Evolutionary conservation across 345 rosid genomes (phyloP).

Genomic region (Hibiscus tridactylites): DNA sequence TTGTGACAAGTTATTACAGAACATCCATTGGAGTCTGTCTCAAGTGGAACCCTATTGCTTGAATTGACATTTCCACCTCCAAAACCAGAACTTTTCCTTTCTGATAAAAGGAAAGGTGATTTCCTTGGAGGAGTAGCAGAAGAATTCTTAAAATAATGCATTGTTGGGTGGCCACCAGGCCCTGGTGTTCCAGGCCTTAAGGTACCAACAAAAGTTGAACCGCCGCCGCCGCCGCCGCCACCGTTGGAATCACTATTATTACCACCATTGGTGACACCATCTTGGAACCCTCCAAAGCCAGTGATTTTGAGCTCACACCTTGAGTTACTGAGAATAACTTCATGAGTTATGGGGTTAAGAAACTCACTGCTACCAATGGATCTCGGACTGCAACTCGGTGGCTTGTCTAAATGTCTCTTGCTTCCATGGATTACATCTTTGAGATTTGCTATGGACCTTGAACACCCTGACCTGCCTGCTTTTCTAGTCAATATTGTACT

Average conservation of each 20-base stretch:
- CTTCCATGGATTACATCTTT: conserved; percentile 98
- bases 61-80: conserved; percentile 33
- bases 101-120: conserved; percentile 34
- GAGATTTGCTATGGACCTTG: conserved; percentile 96
- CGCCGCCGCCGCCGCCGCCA: conserved; percentile 19
- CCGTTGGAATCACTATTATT: neutral
- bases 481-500: conserved; percentile 54
- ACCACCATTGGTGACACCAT: conserved; percentile 27
- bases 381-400: conserved; percentile 94
- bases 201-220: conserved; percentile 72
- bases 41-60: conserved; percentile 52
- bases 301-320: conserved; percentile 94
- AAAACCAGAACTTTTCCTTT: conserved; percentile 46
- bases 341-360: conserved; percentile 93
- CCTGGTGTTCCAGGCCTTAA: conserved; percentile 90
- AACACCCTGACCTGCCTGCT: conserved; percentile 84
- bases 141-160: conserved; percentile 73
- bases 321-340: conserved; percentile 82
- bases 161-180: conserved; percentile 49
- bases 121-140: conserved; percentile 52
- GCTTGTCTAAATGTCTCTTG: conserved; percentile 82
- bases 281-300: conserved; percentile 58
- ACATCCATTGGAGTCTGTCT: conserved; percentile 45
- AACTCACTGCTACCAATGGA: conserved; percentile 99
- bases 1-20: conserved; percentile 77